These are phyloP conservation scores for Heterococcus sp. DNA, from an alignment of 108 stramenopile genomes.

Conservation along the genomic window DNA sequence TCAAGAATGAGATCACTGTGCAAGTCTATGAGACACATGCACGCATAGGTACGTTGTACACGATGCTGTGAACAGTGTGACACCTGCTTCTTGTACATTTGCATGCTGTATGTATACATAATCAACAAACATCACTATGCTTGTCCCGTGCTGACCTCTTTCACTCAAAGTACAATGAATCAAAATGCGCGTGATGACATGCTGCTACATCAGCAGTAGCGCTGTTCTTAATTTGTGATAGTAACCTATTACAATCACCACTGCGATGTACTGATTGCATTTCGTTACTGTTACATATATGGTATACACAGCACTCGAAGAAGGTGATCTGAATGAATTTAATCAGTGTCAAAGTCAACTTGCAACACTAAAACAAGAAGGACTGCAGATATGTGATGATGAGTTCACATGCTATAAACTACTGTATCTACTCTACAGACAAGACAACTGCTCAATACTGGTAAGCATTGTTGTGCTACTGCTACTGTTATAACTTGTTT, in stretches of 20 bases:
- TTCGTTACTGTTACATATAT: not conserved
- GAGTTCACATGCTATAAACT: slow-evolving; percentile 72
- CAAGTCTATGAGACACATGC: slow-evolving; percentile 77
- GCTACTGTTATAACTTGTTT: not conserved
- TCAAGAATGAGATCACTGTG: slow-evolving; percentile 54
- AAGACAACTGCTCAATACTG: slow-evolving; percentile 35
- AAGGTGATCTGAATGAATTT: slow-evolving; percentile 76
- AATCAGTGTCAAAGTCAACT: slow-evolving; percentile 78
- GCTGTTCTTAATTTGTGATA: not conserved
- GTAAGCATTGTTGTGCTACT: not conserved
- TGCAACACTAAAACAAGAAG: slow-evolving; percentile 48
- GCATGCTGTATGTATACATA: not conserved
- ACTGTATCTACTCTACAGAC: slow-evolving; percentile 66
- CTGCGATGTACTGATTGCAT: not conserved
- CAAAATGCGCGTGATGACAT: not conserved
- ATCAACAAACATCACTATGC: too few relatives aligned
- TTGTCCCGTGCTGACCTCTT: too few relatives aligned
- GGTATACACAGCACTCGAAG: slow-evolving; percentile 57
- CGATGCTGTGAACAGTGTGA: not conserved
- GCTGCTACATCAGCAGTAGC: not conserved
- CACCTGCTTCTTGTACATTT: not conserved
- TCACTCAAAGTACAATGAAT: not conserved
- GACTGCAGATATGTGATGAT: slow-evolving; percentile 41
- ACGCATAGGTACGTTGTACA: slow-evolving; percentile 43
- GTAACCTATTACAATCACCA: not conserved